phyloP scores from a whole-genome alignment of 148 eudicot species.

The Hydrangea macrophylla region DNA sequence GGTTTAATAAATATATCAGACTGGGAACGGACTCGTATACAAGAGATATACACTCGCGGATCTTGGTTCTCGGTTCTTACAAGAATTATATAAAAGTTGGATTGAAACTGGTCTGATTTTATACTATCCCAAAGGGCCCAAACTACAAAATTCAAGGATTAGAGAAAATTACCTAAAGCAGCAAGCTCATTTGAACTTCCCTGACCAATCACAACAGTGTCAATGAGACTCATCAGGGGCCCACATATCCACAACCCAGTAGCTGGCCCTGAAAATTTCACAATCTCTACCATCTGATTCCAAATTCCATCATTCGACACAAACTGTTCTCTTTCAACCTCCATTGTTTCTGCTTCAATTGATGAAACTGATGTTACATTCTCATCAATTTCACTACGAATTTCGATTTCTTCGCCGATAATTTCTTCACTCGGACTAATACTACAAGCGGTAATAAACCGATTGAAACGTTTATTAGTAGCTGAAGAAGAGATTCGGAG shows the following conservation, averaged over 20 bases:
- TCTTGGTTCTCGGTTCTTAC: too few species aligned
- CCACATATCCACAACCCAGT: conserved; percentile 88
- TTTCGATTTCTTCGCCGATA: conserved; percentile 14
- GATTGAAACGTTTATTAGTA: not conserved
- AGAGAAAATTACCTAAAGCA: conserved; percentile 50
- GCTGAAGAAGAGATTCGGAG: not conserved
- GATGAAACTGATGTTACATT: conserved; percentile 6
- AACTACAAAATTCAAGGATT: too few species aligned
- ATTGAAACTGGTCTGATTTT: too few species aligned
- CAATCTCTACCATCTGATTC: conserved; percentile 67
- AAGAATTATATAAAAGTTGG: too few species aligned
- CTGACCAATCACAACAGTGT: conserved; percentile 89
- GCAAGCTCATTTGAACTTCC: conserved; percentile 79
- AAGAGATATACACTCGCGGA: too few species aligned
- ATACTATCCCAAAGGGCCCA: too few species aligned
- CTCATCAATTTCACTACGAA: not conserved
- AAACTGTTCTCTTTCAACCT: conserved; percentile 25
- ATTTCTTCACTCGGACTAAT: conserved; percentile 28
- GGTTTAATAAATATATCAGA: too few species aligned
- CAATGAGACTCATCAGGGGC: conserved; percentile 91
- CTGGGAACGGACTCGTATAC: too few species aligned
- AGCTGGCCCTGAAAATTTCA: conserved; percentile 88
- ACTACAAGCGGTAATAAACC: conserved; percentile 20
- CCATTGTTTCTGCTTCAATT: conserved; percentile 5
- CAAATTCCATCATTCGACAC: conserved; percentile 46